phyloP scores from a whole-genome alignment of 1,139 yeast species.

The Entelexis sorbosivorans region DNA sequence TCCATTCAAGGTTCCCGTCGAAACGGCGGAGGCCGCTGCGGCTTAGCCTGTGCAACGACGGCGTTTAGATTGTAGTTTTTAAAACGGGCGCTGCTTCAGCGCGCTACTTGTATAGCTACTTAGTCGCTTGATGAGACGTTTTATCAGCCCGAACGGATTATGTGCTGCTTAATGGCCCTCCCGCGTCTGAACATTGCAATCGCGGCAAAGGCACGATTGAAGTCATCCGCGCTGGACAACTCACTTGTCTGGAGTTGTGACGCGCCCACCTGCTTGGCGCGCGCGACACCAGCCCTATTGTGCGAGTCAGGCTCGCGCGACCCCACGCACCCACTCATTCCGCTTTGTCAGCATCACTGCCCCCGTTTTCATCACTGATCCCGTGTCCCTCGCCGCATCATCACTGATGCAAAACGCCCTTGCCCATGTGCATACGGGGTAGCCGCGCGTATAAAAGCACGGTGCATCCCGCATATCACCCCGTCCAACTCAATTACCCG shows the following conservation, averaged over 20 bases:
- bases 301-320: no score
- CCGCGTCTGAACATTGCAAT: no score
- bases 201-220: no score
- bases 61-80: neutral
- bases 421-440: neutral
- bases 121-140: neutral
- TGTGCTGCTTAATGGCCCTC: no score
- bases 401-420: neutral
- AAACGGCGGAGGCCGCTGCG: neutral
- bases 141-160: neutral
- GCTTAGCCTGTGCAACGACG: neutral
- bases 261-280: no score
- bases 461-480: neutral
- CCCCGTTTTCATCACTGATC: neutral
- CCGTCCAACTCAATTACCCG: neutral
- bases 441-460: neutral
- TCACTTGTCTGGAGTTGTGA: no score
- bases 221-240: no score
- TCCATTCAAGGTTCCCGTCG: conserved; percentile 41
- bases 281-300: no score
- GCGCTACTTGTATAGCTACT: neutral
- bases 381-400: neutral
- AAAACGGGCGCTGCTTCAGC: neutral
- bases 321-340: neutral
- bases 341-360: conserved; percentile 2